phyloP scores from a whole-genome alignment of 257 asterid genomes.

The Nicotiana tabacum region DNA sequence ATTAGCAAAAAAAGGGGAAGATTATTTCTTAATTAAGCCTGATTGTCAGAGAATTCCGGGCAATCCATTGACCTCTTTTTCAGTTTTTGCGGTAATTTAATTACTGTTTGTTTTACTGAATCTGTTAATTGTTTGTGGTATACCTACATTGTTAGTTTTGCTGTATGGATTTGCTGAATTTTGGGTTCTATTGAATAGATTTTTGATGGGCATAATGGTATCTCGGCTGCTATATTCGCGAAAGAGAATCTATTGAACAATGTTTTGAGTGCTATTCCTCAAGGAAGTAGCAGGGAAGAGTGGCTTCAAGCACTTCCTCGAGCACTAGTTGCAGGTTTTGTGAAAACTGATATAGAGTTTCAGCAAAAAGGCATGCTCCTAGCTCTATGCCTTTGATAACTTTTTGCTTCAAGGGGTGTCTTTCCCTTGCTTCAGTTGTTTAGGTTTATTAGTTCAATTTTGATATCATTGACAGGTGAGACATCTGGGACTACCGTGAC shows the following conservation, averaged over 20 bases:
- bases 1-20: constrained; percentile 91
- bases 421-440: neutral
- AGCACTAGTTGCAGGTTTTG: constrained; percentile 96
- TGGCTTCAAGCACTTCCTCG: constrained; percentile 98
- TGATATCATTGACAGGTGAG: constrained; percentile 58
- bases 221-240: constrained; percentile 90
- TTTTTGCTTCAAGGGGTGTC: neutral
- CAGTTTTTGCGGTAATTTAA: constrained; percentile 72
- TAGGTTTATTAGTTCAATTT: constrained; percentile 15
- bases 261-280: constrained; percentile 84
- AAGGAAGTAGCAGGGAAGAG: constrained; percentile 67
- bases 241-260: constrained; percentile 83
- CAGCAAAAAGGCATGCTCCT: constrained; percentile 61
- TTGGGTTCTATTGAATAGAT: constrained; percentile 36
- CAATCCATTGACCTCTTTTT: constrained; percentile 55
- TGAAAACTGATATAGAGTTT: constrained; percentile 94
- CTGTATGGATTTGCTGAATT: constrained; percentile 1
- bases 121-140: neutral
- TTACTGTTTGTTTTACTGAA: neutral
- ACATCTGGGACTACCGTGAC: constrained; percentile 97
- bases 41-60: constrained; percentile 70
- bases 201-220: constrained; percentile 97
- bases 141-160: neutral
- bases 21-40: constrained; percentile 58
- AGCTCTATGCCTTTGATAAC: neutral